phyloP scores from a whole-genome alignment of 208 protist species.

The Histomonas meleagridis region DNA sequence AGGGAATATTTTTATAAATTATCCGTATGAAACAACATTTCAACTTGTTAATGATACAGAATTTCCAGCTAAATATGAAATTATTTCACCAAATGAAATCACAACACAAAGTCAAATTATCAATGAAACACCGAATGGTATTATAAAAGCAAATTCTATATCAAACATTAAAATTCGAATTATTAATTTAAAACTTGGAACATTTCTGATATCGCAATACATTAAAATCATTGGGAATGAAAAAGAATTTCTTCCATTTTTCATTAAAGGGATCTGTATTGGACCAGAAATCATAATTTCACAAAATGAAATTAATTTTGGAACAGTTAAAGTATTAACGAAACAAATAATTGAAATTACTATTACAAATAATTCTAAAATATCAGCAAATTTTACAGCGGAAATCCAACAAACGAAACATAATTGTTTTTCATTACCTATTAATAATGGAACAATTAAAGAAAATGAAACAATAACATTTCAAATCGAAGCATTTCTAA shows the following conservation, averaged over 20 bases:
- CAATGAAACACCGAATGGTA: neutral
- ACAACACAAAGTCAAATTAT: neutral
- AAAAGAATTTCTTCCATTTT: neutral
- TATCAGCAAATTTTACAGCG: neutral
- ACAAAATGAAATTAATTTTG: neutral
- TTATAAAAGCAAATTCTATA: neutral
- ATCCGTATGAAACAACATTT: neutral
- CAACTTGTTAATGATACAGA: neutral
- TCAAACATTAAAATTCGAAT: neutral
- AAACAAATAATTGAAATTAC: neutral
- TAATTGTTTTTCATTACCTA: neutral
- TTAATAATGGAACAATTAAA: neutral
- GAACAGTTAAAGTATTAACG: neutral
- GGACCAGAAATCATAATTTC: neutral
- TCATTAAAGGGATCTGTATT: neutral
- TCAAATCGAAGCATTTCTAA: neutral
- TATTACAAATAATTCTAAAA: neutral
- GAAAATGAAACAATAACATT: neutral
- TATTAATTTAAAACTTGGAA: neutral
- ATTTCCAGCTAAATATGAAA: slow-evolving; percentile 27
- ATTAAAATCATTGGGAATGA: neutral
- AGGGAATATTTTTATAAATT: neutral
- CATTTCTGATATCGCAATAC: neutral
- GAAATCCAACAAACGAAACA: too few relatives aligned
- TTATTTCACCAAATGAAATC: neutral